Evolutionary conservation across 192 early-diverging fungal species (phyloP), one percentile per base, ranked within the genome.

Genomic region (Backusella tuberculispora): DNA sequence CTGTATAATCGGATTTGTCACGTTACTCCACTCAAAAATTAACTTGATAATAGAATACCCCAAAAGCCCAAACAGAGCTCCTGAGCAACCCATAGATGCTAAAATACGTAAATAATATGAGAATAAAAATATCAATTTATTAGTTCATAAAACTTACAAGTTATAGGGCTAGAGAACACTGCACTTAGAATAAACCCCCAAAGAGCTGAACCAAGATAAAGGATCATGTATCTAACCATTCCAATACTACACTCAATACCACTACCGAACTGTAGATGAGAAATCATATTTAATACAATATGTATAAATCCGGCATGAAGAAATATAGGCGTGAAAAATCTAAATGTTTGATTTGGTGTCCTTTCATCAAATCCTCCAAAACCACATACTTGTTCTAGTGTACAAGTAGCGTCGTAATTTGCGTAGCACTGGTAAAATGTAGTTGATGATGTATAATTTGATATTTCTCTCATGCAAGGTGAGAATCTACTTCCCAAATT

Each of bases 221-320:
- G 64, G 13, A 48, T 74, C 4, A 84, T 85, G 71, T 92, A 87
- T 14, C 95, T 80, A 84, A 83, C 90, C 78, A 83, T 87, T 6
- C 95, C 95, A 81, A 93, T 88, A 71, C 91, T 91, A 46, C 81
- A 69, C 79, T 96, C 94, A 67, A 96, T 80, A 74, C 90, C 83
- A n/a, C 85, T 85, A 12, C 94, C 95, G 9, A 88, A 86, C 29
- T 85, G 74, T 69, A 92, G 64, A 70, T 96, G 95, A 63, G 91
- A 89, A 7, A 83, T 21, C 75, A 95, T 72, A 80, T 96, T 95
- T 76, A 96, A 83, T 5, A 89, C 5, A 40, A 92, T 78, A 79
- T 96, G 95, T 4, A 95, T 40, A 15, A 95, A 66, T 42, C 94
- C 95, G 38, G 85, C 93, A 79, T 96, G 95, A 63, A 96, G 75